A percentile compares a stretch with the other conserved stretches of the same genome.
Conservation (phyloP, 352 stramenopile genomes). For the Globisporangium camurandrum region DNA sequence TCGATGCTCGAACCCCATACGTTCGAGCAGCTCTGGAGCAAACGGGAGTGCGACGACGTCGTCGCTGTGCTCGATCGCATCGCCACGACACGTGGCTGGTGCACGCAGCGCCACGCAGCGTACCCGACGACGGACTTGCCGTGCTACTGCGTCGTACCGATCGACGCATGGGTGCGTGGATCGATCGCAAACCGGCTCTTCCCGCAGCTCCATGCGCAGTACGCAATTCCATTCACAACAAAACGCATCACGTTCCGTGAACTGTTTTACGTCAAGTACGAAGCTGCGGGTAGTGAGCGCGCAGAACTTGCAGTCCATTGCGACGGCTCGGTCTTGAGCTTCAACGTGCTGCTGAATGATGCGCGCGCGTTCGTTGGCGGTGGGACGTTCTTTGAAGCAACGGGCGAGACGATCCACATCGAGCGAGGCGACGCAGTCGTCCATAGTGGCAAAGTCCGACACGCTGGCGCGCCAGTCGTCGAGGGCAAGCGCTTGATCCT, state of each 20-base stretch:
- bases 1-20: conserved; percentile 32
- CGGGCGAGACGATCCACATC: conserved; percentile 57
- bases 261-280: conserved; percentile 87
- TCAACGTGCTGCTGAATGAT: conserved; percentile 88
- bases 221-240: conserved; percentile 23
- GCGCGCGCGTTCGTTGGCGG: conserved; percentile 82
- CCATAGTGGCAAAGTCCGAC: conserved; percentile 90
- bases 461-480: conserved; percentile 85
- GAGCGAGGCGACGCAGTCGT: conserved; percentile 81
- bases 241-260: conserved; percentile 71
- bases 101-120: conserved; percentile 62
- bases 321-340: conserved; percentile 93
- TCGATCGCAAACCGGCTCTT: conserved; percentile 46
- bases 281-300: conserved; percentile 47
- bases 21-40: conserved; percentile 43
- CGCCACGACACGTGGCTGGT: conserved; percentile 49
- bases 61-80: conserved; percentile 28
- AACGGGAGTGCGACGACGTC: conserved; percentile 39
- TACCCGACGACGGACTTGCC: conserved; percentile 85
- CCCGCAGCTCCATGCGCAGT: conserved; percentile 37
- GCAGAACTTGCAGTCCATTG: conserved; percentile 84
- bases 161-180: conserved; percentile 62
- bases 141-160: conserved; percentile 50
- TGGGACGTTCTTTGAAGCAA: conserved; percentile 89
- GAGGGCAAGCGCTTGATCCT: conserved; percentile 83